A percentile compares a stretch with the other conserved stretches of the same genome.
These are phyloP conservation scores for Asterophora lycoperdoides DNA, from an alignment of 768 basidiomycete species.

Conservation along the genomic window DNA sequence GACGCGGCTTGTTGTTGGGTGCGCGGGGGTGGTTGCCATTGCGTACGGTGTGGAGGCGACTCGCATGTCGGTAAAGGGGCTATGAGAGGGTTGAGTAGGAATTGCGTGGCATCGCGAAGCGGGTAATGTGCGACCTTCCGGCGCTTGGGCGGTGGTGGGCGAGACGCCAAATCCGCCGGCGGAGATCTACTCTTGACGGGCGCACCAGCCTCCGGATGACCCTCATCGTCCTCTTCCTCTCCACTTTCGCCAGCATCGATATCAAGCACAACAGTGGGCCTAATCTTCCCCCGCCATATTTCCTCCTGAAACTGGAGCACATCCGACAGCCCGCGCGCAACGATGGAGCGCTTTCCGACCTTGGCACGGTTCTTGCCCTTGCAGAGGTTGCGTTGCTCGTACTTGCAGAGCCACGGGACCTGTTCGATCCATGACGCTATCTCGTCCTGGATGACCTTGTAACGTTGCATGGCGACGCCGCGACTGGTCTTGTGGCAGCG, in stretches of 20 bases:
- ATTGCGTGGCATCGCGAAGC: constrained; percentile 46
- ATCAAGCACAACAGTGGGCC: constrained; percentile 37
- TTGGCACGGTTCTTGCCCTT: constrained; percentile 50
- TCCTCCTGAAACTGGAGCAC: constrained; percentile 66
- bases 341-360: constrained; percentile 56
- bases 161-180: not conserved
- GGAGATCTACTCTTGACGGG: not conserved
- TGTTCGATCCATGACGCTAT: constrained; percentile 55
- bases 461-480: constrained; percentile 61
- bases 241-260: constrained; percentile 27
- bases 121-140: constrained; percentile 17
- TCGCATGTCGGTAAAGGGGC: constrained; percentile 21
- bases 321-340: constrained; percentile 66
- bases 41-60: constrained; percentile 2
- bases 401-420: constrained; percentile 73
- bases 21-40: not conserved
- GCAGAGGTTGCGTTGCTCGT: constrained; percentile 25
- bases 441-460: constrained; percentile 60
- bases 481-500: constrained; percentile 45
- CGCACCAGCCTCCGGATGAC: not conserved
- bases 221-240: constrained; percentile 13
- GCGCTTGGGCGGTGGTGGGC: constrained; percentile 11
- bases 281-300: constrained; percentile 44
- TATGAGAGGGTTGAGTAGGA: constrained; percentile 57
- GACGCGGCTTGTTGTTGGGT: too few species aligned